Conservation (phyloP, 257 asterid genomes). For the Orobanche coerulescens region DNA sequence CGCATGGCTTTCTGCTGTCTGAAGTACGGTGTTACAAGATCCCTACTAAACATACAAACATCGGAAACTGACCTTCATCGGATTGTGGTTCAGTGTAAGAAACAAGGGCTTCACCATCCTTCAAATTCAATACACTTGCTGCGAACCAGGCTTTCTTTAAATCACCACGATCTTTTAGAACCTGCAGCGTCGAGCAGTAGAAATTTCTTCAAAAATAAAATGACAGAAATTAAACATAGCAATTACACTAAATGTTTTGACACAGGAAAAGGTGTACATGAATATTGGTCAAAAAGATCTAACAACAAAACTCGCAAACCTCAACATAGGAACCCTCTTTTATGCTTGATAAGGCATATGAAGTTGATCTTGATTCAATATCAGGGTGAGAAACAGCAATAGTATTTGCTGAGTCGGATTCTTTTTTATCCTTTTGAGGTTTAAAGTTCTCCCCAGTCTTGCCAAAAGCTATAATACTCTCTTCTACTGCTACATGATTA, state of each 20-base stretch:
- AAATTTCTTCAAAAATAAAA: conserved; percentile 14
- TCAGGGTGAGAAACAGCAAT: conserved; percentile 35
- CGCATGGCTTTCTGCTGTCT: not conserved
- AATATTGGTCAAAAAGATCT: not conserved
- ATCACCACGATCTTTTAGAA: conserved; percentile 61
- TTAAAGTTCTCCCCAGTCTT: conserved; percentile 34
- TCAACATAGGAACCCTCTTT: conserved; percentile 73
- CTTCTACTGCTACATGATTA: conserved; percentile 31
- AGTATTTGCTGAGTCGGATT: conserved; percentile 28
- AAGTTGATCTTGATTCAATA: conserved; percentile 25
- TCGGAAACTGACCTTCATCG: conserved; percentile 52
- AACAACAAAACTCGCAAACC: conserved; percentile 39
- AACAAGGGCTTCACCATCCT: conserved; percentile 69
- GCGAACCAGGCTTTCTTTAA: conserved; percentile 70
- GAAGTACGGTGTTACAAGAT: not conserved
- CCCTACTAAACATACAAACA: conserved; percentile 19
- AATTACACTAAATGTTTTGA: not conserved
- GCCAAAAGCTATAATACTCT: conserved; percentile 23
- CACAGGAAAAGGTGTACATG: not conserved
- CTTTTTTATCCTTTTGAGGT: conserved; percentile 33
- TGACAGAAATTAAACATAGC: not conserved
- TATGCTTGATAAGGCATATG: conserved; percentile 29
- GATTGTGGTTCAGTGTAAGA: conserved; percentile 50
- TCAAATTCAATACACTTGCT: conserved; percentile 57
- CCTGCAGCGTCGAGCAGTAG: conserved; percentile 40